Conservation (phyloP, 2,329 filamentous ascomycete species). For the Scedosporium boydii region DNA sequence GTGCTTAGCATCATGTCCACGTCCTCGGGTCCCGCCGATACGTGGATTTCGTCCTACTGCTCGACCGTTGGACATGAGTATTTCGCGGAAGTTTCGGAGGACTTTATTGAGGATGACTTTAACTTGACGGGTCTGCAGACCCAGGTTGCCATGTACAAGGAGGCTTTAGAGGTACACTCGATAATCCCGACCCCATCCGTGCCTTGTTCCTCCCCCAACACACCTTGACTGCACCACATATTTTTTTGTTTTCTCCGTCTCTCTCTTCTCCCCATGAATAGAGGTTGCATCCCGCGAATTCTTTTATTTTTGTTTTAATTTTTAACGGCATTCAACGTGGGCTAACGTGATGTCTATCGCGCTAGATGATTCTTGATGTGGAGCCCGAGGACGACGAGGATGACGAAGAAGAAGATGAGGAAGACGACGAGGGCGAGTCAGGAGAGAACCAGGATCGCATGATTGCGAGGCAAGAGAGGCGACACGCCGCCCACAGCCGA, state of each 20-base stretch:
- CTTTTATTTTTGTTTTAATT: not conserved
- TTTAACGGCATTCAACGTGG: slow-evolving; percentile 11
- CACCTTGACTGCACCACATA: too few relatives aligned
- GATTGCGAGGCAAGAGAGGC: slow-evolving; percentile 48
- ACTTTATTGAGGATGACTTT: slow-evolving; percentile 99
- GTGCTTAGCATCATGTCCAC: slow-evolving; percentile 40
- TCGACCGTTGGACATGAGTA: slow-evolving; percentile 94
- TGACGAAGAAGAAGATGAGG: slow-evolving; percentile 68
- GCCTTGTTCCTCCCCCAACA: not conserved
- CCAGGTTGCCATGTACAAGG: slow-evolving; percentile 98
- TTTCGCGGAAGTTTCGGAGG: slow-evolving; percentile 96
- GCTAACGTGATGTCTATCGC: not conserved
- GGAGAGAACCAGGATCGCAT: slow-evolving; percentile 51
- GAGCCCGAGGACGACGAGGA: slow-evolving; percentile 93
- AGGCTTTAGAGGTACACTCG: slow-evolving; percentile 67
- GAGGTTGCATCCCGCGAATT: too few relatives aligned
- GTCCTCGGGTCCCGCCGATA: slow-evolving; percentile 60
- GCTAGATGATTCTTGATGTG: slow-evolving; percentile 90
- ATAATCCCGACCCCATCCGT: not conserved
- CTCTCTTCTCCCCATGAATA: too few relatives aligned
- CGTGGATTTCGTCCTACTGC: slow-evolving; percentile 98
- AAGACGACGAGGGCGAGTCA: slow-evolving; percentile 63
- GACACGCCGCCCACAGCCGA: slow-evolving; percentile 58
- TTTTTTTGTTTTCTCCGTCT: too few relatives aligned
- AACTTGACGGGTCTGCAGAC: slow-evolving; percentile 92